Conservation (phyloP, 2,329 filamentous ascomycete species). For the Aaosphaeria arxii region DNA sequence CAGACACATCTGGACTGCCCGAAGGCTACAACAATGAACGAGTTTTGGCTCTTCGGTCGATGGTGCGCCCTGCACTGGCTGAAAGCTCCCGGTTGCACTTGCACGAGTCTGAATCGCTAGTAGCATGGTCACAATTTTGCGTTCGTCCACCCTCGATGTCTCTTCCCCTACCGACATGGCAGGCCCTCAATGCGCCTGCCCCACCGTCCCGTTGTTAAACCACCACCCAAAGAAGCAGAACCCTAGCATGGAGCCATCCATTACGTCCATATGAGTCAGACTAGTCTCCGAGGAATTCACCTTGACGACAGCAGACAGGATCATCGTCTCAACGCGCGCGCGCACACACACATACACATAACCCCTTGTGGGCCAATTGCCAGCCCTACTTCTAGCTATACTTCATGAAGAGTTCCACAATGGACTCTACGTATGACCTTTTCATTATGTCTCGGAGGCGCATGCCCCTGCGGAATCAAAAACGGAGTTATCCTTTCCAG, state of each 20-base stretch:
- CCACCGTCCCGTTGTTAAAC: too few species aligned
- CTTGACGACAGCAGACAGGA: neutral
- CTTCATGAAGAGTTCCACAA: neutral
- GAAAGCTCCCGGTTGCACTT: too few species aligned
- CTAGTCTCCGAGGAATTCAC: neutral
- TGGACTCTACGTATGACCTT: neutral
- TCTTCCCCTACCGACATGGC: too few species aligned
- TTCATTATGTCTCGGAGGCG: slow-evolving; percentile 8
- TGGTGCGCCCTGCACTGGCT: too few species aligned
- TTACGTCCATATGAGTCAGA: neutral
- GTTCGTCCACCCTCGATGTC: too few species aligned
- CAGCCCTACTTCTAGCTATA: neutral
- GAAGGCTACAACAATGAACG: slow-evolving; percentile 41
- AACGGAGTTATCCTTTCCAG: slow-evolving; percentile 16
- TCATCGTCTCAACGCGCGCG: neutral
- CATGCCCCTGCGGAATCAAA: slow-evolving; percentile 15
- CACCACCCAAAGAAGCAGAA: too few species aligned
- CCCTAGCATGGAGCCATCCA: too few species aligned
- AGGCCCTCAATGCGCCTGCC: too few species aligned
- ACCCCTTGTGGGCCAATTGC: too few species aligned
- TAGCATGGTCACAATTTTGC: too few species aligned
- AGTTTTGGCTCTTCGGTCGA: neutral
- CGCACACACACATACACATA: neutral
- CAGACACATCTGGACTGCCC: slow-evolving; percentile 49
- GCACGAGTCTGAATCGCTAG: too few species aligned